These are phyloP conservation scores for Paracoccidioides lutzii DNA, from an alignment of 2,329 filamentous ascomycete species.

Conservation along the genomic window DNA sequence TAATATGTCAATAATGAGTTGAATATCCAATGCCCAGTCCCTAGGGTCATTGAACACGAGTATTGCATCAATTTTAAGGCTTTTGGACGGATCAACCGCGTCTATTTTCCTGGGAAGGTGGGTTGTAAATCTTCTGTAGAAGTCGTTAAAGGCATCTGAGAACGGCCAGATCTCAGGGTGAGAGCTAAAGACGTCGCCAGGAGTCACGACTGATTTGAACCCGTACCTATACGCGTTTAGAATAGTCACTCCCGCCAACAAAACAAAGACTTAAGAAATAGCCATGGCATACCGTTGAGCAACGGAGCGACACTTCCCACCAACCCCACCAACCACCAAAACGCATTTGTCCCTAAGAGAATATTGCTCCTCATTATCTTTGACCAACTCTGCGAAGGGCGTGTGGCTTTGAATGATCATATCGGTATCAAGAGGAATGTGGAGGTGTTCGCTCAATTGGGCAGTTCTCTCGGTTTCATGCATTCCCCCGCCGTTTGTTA, in stretches of 20 bases:
- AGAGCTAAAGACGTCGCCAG: slow-evolving; percentile 65
- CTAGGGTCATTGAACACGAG: slow-evolving; percentile 93
- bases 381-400: slow-evolving; percentile 61
- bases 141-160: slow-evolving; percentile 48
- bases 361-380: slow-evolving; percentile 41
- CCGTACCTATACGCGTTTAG: slow-evolving; percentile 43
- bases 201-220: slow-evolving; percentile 70
- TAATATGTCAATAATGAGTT: slow-evolving; percentile 72
- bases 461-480: slow-evolving; percentile 60
- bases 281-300: slow-evolving; percentile 45
- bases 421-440: slow-evolving; percentile 49
- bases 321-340: slow-evolving; percentile 59
- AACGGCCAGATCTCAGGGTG: slow-evolving; percentile 77
- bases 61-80: slow-evolving; percentile 72
- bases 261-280: background rate
- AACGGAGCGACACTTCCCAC: slow-evolving; percentile 55
- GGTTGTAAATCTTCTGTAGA: slow-evolving; percentile 42
- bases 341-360: slow-evolving; percentile 53
- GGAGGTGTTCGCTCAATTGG: slow-evolving; percentile 55
- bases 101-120: slow-evolving; percentile 26
- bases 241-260: background rate
- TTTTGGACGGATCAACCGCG: slow-evolving; percentile 32
- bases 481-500: slow-evolving; percentile 91
- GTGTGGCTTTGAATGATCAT: slow-evolving; percentile 87
- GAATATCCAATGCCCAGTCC: slow-evolving; percentile 85